These are phyloP conservation scores for Prototheca stagnorum DNA, from an alignment of 163 green algal genomes.

Conservation along the genomic window DNA sequence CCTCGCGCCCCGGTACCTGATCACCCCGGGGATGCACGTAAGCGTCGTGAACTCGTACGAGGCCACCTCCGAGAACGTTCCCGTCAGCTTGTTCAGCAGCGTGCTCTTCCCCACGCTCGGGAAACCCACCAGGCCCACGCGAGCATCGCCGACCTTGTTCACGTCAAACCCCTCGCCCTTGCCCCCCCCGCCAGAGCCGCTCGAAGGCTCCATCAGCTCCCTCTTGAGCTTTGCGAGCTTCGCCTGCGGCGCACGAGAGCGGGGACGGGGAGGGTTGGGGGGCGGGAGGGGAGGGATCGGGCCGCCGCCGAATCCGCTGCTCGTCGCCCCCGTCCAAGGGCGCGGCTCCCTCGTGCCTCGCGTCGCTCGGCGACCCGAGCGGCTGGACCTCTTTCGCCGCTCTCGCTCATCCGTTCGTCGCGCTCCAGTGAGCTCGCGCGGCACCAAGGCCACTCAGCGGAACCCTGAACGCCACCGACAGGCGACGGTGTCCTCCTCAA, in stretches of 20 bases:
- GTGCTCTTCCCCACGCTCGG: conserved; percentile 96
- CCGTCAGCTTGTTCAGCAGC: conserved; percentile 93
- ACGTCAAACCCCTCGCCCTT: conserved; percentile 89
- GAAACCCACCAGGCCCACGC: conserved; percentile 81
- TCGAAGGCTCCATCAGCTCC: conserved; percentile 76
- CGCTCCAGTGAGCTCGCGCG: too few species aligned
- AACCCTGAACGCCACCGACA: too few species aligned
- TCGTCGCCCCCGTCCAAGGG: too few species aligned
- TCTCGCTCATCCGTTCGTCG: too few species aligned
- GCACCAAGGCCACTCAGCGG: too few species aligned
- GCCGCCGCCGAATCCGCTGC: too few species aligned
- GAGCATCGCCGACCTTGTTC: conserved; percentile 82
- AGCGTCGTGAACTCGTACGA: conserved; percentile 96
- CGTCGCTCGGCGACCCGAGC: too few species aligned
- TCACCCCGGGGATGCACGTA: conserved; percentile 85
- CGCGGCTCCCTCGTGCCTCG: too few species aligned
- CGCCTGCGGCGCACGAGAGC: conserved; percentile 31
- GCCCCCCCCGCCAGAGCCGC: conserved; percentile 40
- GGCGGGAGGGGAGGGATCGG: too few species aligned
- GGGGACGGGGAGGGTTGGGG: neutral
- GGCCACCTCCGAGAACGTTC: conserved; percentile 80
- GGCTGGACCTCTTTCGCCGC: too few species aligned
- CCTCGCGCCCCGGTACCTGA: conserved; percentile 63
- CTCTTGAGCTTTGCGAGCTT: conserved; percentile 93
- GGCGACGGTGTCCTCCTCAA: too few species aligned